Evolutionary conservation across 768 basidiomycete species (phyloP), one percentile per base, ranked within the genome.

Genomic region (Coprinopsis marcescibilis): DNA sequence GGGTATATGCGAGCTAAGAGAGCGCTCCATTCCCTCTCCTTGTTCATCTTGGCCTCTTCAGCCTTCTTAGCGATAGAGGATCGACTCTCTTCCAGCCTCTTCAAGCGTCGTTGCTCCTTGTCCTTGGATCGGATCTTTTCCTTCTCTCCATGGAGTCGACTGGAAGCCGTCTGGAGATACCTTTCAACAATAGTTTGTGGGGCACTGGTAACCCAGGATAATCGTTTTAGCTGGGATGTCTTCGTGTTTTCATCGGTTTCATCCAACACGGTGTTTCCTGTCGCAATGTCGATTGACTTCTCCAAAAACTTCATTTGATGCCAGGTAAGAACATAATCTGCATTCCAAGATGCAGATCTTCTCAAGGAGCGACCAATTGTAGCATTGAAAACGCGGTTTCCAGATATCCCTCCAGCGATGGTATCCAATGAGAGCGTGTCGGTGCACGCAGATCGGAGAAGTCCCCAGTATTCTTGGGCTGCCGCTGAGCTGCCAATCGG

Each of bases 221-320:
- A 69, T 43, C 66, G 75, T 11, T 65, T 55, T 20, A 86, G 54
- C 43, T 65, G 63, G 24, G 54, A 55, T 10, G 62, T 64, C 3
- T 67, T 52, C 30, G 47, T 51, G 14, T 12, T 59, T 19, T 60
- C 65, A 35, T 78, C 73, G 19, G 65, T 60, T 39, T 74, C 68
- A 47, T 80, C 69, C 25, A 82, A 57, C 2, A 80, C 75, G 0
- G 75, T 80, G 11, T 59, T 54, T 10, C 65, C 71, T 1, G 66
- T 69, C 3, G 61, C 51, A 15, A 59, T 52, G 46, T 78, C 70
- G 12, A 78, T 60, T 45, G 72, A 77, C 46, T 70, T 72, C 33
- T 69, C 70, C 51, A 90, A 63, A 62, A 81, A 89, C 46, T 76
- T 76, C 32, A 67, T 75, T 60, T 90, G 88, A 57, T 78, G 74